Base-by-base conservation (phyloP, 108 stramenopile genomes). In the Skeletonema menzelii region DNA sequence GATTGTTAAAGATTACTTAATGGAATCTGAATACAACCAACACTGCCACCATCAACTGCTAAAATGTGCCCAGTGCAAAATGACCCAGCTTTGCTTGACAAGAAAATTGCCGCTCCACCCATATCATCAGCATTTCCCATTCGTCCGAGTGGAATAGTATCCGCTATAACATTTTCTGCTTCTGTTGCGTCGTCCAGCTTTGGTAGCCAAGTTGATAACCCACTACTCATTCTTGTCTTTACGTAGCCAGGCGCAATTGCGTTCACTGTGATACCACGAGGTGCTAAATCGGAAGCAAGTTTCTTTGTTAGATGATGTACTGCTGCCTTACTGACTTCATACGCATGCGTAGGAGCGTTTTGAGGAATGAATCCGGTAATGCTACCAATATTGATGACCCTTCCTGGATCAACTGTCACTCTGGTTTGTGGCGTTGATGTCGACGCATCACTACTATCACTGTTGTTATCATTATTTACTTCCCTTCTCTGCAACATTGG, bases 321-420 rank as follows among this genome's bases (percentile, higher is more conserved):
- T 7, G 95, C 97, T 4, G 94, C 97, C 84, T 98, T 98, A 74
- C 79, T 82, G 17, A 87, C 88, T 72, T 96, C 96, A 81, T 98
- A 98, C n/a, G 96, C 96, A 70, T 96, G 94, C 6, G 97, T 96
- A 0, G 97, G 97, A 37, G 95, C 95, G 0, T 82, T 86, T 67
- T 96, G 92, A 10, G 92, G 90, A 10, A 92, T 28, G 19, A 98
- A 63, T 59, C 97, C 97, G n/a, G 91, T 89, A 15, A 97, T 81
- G 63, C 85, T 87, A n/a, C 96, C 97, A 46, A 98, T 87, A 66
- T 96, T 98, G 67, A 98, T 93, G 58, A 98, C 86, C 27, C 97
- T 84, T 32, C 89, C 82, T 0, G 97, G 95, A 84, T 94, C 88
- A 26, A 84, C 85, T 26, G 63, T 28, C 22, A 82, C 66, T 27